phyloP scores from a whole-genome alignment of 805 yeast genomes.

The Metschnikowia reukaufii region DNA sequence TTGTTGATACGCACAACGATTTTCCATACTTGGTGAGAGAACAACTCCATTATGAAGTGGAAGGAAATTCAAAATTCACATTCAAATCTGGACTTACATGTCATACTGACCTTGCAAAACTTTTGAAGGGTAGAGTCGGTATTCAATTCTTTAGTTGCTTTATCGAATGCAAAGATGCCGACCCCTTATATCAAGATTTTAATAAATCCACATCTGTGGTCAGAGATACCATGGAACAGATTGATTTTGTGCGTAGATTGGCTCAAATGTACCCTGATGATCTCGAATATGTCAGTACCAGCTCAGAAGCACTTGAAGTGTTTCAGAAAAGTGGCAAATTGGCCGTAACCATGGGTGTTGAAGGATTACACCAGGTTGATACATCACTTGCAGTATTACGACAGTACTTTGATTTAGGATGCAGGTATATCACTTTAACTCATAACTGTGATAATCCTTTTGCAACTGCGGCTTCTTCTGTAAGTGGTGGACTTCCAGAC shows the following conservation, averaged over 20 bases:
- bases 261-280: slow-evolving; percentile 40
- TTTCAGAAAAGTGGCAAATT: slow-evolving; percentile 34
- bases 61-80: slow-evolving; percentile 31
- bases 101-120: slow-evolving; percentile 45
- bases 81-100: slow-evolving; percentile 40
- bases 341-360: slow-evolving; percentile 52
- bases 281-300: slow-evolving; percentile 40
- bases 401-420: slow-evolving; percentile 50
- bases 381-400: slow-evolving; percentile 49
- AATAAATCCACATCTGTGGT: slow-evolving; percentile 45
- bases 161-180: slow-evolving; percentile 46
- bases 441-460: slow-evolving; percentile 60
- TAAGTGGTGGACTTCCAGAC: slow-evolving; percentile 46
- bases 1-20: slow-evolving; percentile 51
- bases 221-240: slow-evolving; percentile 54
- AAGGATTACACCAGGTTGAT: slow-evolving; percentile 55
- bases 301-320: slow-evolving; percentile 41
- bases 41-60: slow-evolving; percentile 45
- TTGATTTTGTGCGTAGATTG: slow-evolving; percentile 49
- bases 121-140: slow-evolving; percentile 47
- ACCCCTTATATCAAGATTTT: slow-evolving; percentile 44
- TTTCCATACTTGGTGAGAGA: slow-evolving; percentile 50
- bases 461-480: slow-evolving; percentile 54
- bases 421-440: slow-evolving; percentile 53
- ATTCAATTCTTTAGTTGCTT: slow-evolving; percentile 52